Evolutionary conservation across 2,329 filamentous ascomycete species (phyloP).

Genomic region (Lecanoromycetidae sp.): DNA sequence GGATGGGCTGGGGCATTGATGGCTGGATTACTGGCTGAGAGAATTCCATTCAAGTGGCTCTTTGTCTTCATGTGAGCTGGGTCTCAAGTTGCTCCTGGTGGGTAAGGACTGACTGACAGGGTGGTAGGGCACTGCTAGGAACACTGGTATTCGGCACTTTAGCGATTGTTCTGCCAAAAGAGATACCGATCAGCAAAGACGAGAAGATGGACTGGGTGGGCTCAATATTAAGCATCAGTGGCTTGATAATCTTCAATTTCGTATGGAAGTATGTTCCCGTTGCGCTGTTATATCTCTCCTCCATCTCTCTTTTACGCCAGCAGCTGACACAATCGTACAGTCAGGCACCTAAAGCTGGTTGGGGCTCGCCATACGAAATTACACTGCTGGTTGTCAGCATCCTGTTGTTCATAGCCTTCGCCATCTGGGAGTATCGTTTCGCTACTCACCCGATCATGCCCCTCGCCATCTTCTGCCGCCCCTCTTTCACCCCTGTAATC

Average conservation of each 20-base stretch:
- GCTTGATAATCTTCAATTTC: conserved; percentile 44
- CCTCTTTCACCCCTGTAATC: conserved; percentile 34
- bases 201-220: conserved; percentile 28
- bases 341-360: conserved; percentile 37
- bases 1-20: conserved; percentile 32
- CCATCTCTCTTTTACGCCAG: no score
- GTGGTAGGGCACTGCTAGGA: conserved; percentile 20
- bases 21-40: conserved; percentile 28
- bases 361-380: conserved; percentile 34
- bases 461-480: conserved; percentile 33
- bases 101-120: background rate
- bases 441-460: conserved; percentile 36
- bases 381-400: conserved; percentile 29
- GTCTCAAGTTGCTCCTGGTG: conserved; percentile 37
- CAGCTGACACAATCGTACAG: no score
- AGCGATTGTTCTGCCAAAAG: conserved; percentile 23
- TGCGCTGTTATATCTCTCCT: background rate
- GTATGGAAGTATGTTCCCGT: conserved; percentile 40
- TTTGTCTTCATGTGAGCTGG: conserved; percentile 40
- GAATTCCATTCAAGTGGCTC: conserved; percentile 41
- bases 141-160: conserved; percentile 20
- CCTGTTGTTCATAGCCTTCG: conserved; percentile 25
- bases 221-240: conserved; percentile 34
- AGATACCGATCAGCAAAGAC: conserved; percentile 26
- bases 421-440: conserved; percentile 32